Percentiles rank a stretch among this genome's conserved stretches.
These are phyloP conservation scores for Mortierella sp. DNA, from an alignment of 371 early-diverging fungal species.

Conservation along the genomic window DNA sequence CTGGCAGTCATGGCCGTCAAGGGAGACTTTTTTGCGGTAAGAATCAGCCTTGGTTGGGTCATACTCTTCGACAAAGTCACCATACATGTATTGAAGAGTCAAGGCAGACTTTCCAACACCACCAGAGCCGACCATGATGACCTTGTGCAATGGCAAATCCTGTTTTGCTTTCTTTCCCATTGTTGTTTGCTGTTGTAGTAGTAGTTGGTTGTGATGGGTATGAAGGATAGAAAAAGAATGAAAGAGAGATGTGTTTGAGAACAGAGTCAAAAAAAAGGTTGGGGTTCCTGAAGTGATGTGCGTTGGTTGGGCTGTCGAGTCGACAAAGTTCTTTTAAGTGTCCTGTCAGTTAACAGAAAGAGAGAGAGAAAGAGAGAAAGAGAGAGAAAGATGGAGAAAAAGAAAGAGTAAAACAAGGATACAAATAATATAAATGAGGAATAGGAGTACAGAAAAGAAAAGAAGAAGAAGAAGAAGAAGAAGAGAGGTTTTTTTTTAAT, in stretches of 20 bases:
- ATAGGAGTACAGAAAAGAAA: neutral
- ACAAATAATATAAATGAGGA: neutral
- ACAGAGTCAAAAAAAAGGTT: neutral
- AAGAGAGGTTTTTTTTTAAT: too few species aligned
- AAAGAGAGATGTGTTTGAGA: neutral
- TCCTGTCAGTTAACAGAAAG: neutral
- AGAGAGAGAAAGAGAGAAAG: conserved; percentile 10
- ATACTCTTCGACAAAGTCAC: conserved; percentile 95
- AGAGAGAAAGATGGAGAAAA: conserved; percentile 2
- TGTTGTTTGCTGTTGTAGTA: neutral
- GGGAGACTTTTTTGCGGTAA: conserved; percentile 78
- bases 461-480: neutral
- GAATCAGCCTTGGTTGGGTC: conserved; percentile 97
- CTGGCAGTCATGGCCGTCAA: conserved; percentile 82
- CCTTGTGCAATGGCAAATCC: conserved; percentile 84
- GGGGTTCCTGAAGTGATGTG: conserved; percentile 3
- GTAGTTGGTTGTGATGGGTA: neutral
- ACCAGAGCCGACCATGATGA: conserved; percentile 95
- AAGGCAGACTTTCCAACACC: conserved; percentile 96
- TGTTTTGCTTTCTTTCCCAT: conserved; percentile 69
- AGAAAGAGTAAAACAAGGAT: conserved; percentile 6
- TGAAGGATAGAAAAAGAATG: neutral
- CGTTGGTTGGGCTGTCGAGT: neutral
- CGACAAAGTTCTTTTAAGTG: neutral
- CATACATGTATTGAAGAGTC: conserved; percentile 93